Evolutionary conservation across 75 land plant genomes (phyloP), one percentile per base, ranked within the genome.

Genomic region (Larix kaempferi): DNA sequence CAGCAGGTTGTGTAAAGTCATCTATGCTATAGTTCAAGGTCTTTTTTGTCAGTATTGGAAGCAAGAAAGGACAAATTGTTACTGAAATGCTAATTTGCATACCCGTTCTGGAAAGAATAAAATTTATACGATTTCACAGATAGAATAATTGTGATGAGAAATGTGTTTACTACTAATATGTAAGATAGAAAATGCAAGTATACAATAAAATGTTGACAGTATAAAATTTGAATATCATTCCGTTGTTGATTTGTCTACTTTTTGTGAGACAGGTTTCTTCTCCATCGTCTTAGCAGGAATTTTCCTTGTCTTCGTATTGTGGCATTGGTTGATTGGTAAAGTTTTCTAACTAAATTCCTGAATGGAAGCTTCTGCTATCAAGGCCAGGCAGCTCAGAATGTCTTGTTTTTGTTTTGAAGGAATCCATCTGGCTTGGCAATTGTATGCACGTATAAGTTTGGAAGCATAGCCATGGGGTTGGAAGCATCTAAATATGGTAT

Each of bases 381-480:
- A 69, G 3, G 10, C 21, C 25, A 59, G 39, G 6, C 41, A 16
- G n/a, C 49, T 37, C 11, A 67, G 13, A 69, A n/a, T 41, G 23
- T 69, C 25, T 16, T 69, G 55, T 37, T 62, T 65, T 66, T 2
- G 11, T 8, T 23, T 25, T 84, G 55, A 26, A 97, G 99, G 99
- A 97, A 97, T 74, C 99, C 99, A 52, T 85, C 92, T 39, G 99
- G 99, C 76, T 73, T 94, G 67, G 98, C 98, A 54, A 97, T 97
- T 61, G 57, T 97, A 65, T 97, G 94, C 84, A 92, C 98, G 6
- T 97, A 89, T 81, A 97, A 97, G 83, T 97, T 83, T 82, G 99
- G 99, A 75, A 97, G 98, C 82, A 84, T 92, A 65, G 86, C 81
- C 14, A 92, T 94, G 95, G 98, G 99, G 17, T 82, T 97, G 41